Conservation (phyloP, 805 yeast genomes). For the Torulaspora indica region DNA sequence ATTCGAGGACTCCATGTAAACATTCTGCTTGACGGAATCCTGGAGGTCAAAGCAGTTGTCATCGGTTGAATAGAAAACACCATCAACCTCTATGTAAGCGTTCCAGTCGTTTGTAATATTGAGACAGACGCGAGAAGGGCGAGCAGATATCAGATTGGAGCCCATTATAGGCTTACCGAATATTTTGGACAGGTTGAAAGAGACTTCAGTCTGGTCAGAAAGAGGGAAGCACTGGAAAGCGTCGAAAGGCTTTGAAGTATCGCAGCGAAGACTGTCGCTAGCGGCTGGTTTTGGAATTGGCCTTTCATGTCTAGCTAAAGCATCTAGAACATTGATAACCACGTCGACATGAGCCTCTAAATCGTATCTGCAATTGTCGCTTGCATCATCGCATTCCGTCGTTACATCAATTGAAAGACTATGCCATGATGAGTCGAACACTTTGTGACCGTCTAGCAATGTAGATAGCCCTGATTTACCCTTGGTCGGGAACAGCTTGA, state of each 20-base stretch:
- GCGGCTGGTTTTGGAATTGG: slow-evolving; percentile 80
- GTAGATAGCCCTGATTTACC: slow-evolving; percentile 87
- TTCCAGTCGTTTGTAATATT: slow-evolving; percentile 48
- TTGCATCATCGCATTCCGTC: slow-evolving; percentile 45
- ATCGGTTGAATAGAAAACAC: slow-evolving; percentile 30
- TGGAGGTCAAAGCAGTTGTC: slow-evolving; percentile 39
- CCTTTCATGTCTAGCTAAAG: slow-evolving; percentile 54
- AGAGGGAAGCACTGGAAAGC: slow-evolving; percentile 76
- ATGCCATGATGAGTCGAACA: slow-evolving; percentile 92
- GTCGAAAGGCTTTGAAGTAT: slow-evolving; percentile 52
- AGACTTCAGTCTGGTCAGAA: slow-evolving; percentile 43
- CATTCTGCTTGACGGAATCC: slow-evolving; percentile 28
- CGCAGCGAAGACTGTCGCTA: slow-evolving; percentile 71
- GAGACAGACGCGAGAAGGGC: slow-evolving; percentile 39
- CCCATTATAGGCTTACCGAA: slow-evolving; percentile 70
- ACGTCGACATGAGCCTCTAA: slow-evolving; percentile 66
- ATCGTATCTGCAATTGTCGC: slow-evolving; percentile 42
- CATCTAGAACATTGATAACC: slow-evolving; percentile 65
- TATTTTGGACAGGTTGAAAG: slow-evolving; percentile 55
- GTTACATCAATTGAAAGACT: slow-evolving; percentile 80
- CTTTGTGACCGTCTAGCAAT: slow-evolving; percentile 80
- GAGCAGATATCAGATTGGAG: slow-evolving; percentile 51
- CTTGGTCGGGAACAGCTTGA: slow-evolving; percentile 84
- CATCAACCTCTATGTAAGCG: slow-evolving; percentile 34
- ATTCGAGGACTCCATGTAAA: slow-evolving; percentile 39